Percentiles rank a stretch among this genome's conserved stretches.
Evolutionary conservation across 2,329 filamentous ascomycete genomes (phyloP).

Genomic region (Fusarium burgessii): DNA sequence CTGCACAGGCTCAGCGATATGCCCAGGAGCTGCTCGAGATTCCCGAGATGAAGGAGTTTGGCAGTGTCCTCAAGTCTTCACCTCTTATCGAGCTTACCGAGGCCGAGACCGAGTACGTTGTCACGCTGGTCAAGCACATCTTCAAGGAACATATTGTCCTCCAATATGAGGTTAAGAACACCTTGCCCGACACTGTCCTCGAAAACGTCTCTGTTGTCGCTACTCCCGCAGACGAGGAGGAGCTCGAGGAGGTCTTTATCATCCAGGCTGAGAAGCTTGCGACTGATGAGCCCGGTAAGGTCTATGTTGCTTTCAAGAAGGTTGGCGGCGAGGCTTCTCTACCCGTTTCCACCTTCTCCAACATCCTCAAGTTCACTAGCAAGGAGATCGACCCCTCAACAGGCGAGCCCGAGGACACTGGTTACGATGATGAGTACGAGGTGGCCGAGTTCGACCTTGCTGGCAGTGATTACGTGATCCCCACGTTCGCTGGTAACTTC

Average conservation of each 20-base stretch:
- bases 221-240: constrained; percentile 83
- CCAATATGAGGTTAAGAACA: constrained; percentile 98
- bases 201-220: constrained; percentile 89
- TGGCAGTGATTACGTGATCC: constrained; percentile 93
- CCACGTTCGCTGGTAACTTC: constrained; percentile 94
- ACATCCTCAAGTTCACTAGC: constrained; percentile 94
- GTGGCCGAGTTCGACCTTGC: constrained; percentile 92
- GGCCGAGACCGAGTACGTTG: constrained; percentile 97
- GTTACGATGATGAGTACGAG: constrained; percentile 98
- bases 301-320: constrained; percentile 96
- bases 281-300: constrained; percentile 88
- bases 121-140: constrained; percentile 92
- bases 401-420: constrained; percentile 89
- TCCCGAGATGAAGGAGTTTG: constrained; percentile 91
- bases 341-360: constrained; percentile 85
- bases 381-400: constrained; percentile 98
- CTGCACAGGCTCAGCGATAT: constrained; percentile 87
- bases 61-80: constrained; percentile 91
- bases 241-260: constrained; percentile 91
- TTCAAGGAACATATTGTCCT: constrained; percentile 98
- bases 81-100: constrained; percentile 89
- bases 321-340: constrained; percentile 80
- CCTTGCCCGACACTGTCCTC: constrained; percentile 87
- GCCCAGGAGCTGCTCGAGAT: constrained; percentile 88
- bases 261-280: constrained; percentile 85